Evolutionary conservation across 139 green algal species (phyloP).

Genomic region (Volvox africanus): DNA sequence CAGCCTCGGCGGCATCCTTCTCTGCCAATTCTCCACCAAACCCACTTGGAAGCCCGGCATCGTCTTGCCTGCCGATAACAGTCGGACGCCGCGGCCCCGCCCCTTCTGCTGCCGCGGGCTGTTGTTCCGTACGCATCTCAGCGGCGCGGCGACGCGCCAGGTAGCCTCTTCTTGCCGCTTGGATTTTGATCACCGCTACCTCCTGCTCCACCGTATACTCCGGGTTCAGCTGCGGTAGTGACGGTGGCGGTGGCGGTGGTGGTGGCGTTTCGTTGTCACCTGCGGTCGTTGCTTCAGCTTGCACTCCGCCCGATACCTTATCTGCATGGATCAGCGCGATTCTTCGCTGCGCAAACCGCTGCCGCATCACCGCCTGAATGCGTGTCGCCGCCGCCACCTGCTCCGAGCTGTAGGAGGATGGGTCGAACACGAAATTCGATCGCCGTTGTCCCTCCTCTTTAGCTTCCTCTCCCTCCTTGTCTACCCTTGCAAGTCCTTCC

Average conservation of each 20-base stretch:
- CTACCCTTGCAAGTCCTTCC: neutral
- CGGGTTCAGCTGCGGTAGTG: neutral
- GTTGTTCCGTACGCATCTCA: neutral
- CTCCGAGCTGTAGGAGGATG: neutral
- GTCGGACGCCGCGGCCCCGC: neutral
- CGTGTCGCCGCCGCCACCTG: constrained; percentile 32
- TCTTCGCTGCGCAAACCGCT: constrained; percentile 12
- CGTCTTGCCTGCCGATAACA: neutral
- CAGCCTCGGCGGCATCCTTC: neutral
- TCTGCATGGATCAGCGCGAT: neutral
- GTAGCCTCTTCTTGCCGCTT: constrained; percentile 32
- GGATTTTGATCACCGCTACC: constrained; percentile 40
- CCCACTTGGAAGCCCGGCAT: neutral
- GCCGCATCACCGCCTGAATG: constrained; percentile 45
- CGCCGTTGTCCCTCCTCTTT: neutral
- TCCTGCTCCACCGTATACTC: constrained; percentile 40
- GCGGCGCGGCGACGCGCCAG: constrained; percentile 1
- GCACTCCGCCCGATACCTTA: neutral
- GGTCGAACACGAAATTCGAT: neutral
- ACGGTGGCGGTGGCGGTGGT: no score
- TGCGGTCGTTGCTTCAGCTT: neutral
- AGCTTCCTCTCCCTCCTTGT: no score
- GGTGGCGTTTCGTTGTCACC: no score
- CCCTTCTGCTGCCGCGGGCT: neutral
- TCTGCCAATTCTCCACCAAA: neutral